A percentile compares a stretch with the other conserved stretches of the same genome.
These are phyloP conservation scores for Suillus brevipes DNA, from an alignment of 768 basidiomycete genomes.

Conservation along the genomic window DNA sequence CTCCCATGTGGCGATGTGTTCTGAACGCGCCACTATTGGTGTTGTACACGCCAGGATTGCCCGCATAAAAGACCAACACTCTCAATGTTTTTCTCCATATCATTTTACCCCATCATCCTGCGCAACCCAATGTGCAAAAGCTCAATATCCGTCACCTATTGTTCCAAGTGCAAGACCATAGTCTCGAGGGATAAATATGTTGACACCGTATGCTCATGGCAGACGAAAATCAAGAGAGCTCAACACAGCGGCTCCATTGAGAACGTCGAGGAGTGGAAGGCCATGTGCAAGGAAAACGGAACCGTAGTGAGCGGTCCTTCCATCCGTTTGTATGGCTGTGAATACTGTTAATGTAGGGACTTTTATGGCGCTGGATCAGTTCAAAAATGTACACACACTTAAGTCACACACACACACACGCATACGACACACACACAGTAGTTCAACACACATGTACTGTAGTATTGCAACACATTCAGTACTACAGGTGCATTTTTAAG, in stretches of 20 bases:
- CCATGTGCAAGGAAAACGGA: background rate
- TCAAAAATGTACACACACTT: too few relatives aligned
- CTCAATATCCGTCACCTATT: conserved; percentile 28
- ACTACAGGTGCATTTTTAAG: too few relatives aligned
- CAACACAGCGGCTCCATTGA: background rate
- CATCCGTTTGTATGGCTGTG: background rate
- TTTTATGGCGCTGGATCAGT: too few relatives aligned
- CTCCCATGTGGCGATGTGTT: background rate
- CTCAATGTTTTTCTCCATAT: background rate
- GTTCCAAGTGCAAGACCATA: background rate
- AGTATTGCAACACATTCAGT: too few relatives aligned
- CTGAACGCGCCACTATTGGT: background rate
- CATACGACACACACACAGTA: too few relatives aligned
- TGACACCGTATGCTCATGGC: background rate
- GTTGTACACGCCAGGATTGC: too few relatives aligned
- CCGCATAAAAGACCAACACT: background rate
- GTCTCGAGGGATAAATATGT: background rate
- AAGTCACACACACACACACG: too few relatives aligned
- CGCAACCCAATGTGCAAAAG: conserved; percentile 57
- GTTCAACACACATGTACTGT: too few relatives aligned
- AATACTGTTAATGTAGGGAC: background rate
- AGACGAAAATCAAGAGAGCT: background rate
- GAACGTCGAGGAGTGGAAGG: background rate
- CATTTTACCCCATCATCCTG: too few relatives aligned
- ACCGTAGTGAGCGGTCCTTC: background rate